Evolutionary conservation across 2,329 filamentous ascomycete species (phyloP).

Genomic region (Fusarium sp.): DNA sequence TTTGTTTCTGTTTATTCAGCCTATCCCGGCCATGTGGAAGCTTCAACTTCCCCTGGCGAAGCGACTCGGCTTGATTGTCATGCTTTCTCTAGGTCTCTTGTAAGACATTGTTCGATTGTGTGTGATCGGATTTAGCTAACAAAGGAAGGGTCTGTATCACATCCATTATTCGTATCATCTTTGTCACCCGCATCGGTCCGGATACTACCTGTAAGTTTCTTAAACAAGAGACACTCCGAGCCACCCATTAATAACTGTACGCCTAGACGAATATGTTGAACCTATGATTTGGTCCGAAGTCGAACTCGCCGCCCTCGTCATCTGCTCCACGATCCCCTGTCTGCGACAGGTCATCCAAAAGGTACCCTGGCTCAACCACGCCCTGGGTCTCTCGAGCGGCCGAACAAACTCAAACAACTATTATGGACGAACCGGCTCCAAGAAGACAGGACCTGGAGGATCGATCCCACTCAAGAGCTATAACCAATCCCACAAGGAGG

Average conservation of each 20-base stretch:
- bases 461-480: constrained; percentile 39
- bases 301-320: constrained; percentile 52
- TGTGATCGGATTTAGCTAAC: not conserved
- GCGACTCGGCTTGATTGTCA: constrained; percentile 49
- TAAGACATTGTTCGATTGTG: not conserved
- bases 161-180: constrained; percentile 50
- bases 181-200: constrained; percentile 43
- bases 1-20: constrained; percentile 56
- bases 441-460: constrained; percentile 15
- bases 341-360: constrained; percentile 51
- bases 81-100: constrained; percentile 51
- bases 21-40: constrained; percentile 57
- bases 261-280: constrained; percentile 46
- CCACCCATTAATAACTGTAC: not conserved
- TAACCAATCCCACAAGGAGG: constrained; percentile 26
- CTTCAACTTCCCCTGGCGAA: constrained; percentile 54
- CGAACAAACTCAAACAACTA: constrained; percentile 31
- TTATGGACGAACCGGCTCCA: constrained; percentile 21
- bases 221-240: not conserved
- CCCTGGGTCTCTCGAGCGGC: constrained; percentile 49
- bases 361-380: constrained; percentile 51
- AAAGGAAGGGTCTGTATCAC: constrained; percentile 45
- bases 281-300: constrained; percentile 53
- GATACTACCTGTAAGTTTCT: constrained; percentile 47
- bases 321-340: constrained; percentile 54